A percentile compares a stretch with the other conserved stretches of the same genome.
Evolutionary conservation across 164 flowering plant species (phyloP).

Genomic region (Piper betle): DNA sequence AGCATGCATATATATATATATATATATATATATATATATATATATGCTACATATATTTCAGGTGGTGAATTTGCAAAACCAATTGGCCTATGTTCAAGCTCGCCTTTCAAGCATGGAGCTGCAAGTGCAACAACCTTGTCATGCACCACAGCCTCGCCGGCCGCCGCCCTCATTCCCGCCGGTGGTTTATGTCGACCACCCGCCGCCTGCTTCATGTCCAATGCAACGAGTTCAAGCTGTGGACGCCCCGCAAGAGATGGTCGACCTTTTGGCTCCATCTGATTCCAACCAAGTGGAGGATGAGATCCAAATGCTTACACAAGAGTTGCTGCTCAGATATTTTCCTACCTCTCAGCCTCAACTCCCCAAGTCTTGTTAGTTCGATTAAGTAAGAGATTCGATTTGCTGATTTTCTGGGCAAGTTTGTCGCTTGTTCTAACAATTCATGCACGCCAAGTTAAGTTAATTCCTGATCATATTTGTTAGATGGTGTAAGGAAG

Average conservation of each 20-base stretch:
- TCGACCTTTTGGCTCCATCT: neutral
- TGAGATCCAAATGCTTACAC: neutral
- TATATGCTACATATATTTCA: conserved; percentile 9
- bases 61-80: conserved; percentile 61
- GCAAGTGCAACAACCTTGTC: neutral
- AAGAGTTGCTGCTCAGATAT: neutral
- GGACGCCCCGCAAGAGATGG: neutral
- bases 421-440: no score
- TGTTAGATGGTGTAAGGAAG: no score
- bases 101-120: conserved; percentile 41
- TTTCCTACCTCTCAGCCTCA: neutral
- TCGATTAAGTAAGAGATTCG: no score
- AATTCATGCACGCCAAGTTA: no score
- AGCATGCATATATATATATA: no score
- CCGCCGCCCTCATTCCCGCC: no score
- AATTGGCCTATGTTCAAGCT: conserved; percentile 45
- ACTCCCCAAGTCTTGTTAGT: neutral
- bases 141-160: neutral
- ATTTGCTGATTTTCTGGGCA: no score
- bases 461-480: no score
- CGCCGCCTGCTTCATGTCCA: neutral
- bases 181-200: neutral
- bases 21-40: no score
- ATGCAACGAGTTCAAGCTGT: neutral
- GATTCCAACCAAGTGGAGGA: neutral